Evolutionary conservation across 78 protist species (phyloP).

Genomic region (Emiliania huxleyi): DNA sequence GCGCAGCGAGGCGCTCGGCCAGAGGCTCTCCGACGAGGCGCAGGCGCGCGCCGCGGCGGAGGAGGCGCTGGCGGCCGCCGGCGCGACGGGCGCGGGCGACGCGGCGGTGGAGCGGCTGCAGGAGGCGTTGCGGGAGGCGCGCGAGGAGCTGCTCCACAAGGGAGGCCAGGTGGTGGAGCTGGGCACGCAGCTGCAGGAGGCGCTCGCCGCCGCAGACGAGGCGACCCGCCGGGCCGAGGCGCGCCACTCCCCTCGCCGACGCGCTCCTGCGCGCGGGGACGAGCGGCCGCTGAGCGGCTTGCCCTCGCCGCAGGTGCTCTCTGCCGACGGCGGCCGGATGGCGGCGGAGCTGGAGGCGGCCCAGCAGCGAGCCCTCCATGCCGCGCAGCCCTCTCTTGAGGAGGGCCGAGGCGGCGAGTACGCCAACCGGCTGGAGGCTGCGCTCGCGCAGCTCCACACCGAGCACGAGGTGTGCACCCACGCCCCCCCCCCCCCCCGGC

Average conservation of each 20-base stretch:
- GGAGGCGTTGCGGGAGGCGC: neutral
- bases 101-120: neutral
- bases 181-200: neutral
- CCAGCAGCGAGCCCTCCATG: no score
- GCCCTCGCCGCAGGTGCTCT: no score
- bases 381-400: no score
- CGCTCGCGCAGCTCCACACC: neutral
- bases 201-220: neutral
- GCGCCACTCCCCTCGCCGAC: no score
- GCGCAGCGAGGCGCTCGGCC: neutral
- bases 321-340: neutral
- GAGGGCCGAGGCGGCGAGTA: neutral
- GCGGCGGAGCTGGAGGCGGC: neutral
- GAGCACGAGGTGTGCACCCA: no score
- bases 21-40: neutral
- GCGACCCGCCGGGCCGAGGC: neutral
- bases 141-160: neutral
- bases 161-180: neutral
- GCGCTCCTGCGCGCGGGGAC: no score
- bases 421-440: neutral
- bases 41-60: neutral
- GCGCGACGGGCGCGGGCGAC: neutral
- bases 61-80: no score
- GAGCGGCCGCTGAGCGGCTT: no score
- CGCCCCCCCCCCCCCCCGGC: no score